Base-by-base conservation (phyloP, 164 flowering plant genomes). In the Protea cynaroides region DNA sequence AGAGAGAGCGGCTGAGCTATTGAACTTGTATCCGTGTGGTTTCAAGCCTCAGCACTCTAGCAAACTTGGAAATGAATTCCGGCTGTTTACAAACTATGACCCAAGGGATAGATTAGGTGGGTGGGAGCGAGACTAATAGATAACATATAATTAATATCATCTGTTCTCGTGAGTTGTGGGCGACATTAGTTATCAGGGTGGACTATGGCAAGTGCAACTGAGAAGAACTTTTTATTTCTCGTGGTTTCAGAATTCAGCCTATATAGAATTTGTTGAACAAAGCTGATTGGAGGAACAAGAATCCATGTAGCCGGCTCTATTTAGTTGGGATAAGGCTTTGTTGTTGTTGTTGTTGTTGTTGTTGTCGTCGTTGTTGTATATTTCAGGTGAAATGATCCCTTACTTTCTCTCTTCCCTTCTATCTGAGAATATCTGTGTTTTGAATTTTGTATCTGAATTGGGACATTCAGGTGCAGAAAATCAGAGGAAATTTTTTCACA, bases 41-140 rank as follows among this genome's bases (percentile, higher is more conserved):
- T 94, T 94, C 71, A 79, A 83, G 75, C 99, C 97, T 36, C 84
- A 75, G 46, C 99, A 94, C 73, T 78, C 92, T 2, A 89, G 87
- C 83, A 94, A 94, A 75, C 90, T 91, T 12, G 96, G 99, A 64
- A 94, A 94, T 72, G 96, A 89, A 72, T 91, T 94, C 72, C 77
- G 87, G 55, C 75, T 94, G 36, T 89, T 87, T 66, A 89, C 91
- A 63, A 91, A 84, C 75, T 91, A 94, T 64, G 81, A 91, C 63
- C 97, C 97, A 10, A 87, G 79, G 37, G 67, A 54, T 49, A 82
- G 96, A 78, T 72, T 93, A 63, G 97, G 89, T 55, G 91, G 98
- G 12, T 89, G 97, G 97, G 87, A 86, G 65, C 68, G 51, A 68
- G 65, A 78, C 54, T 50, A 62, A 56, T 75, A 66, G 67, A 43